Base-by-base conservation (phyloP, 306 rosid genomes). In the peach (Prunus persica) region DNA sequence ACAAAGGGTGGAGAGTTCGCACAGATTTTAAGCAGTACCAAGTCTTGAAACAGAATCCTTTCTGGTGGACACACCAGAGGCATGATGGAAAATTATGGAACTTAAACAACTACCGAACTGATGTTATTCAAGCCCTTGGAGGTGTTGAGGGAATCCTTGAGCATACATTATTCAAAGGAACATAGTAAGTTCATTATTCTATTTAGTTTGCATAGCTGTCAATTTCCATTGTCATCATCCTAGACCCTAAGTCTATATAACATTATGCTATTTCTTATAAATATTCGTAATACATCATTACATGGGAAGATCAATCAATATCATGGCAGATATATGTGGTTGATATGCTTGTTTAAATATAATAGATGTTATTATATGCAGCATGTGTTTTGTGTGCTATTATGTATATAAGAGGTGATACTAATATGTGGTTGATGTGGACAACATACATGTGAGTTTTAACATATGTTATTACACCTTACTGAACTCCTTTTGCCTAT, bases 41-140 rank as follows among this genome's bases (percentile, higher is more conserved):
- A 81, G 99, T 95, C 80, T 78, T 95, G 83, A 95, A 95, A 49
- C 99, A 95, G 84, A 95, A 95, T 58, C 99, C 99, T 71, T 95
- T 95, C 75, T 95, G 99, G 99, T 95, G 99, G 99, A 95, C 99
- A 9, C 99, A 95, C 82, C 99, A 95, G 83, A 88, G 99, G 83
- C 99, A 95, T 52, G 99, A 95, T 77, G 99, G 99, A 57, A 95
- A 95, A 50, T 76, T 95, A 73, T 95, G 99, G 99, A 95, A 95
- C 88, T 84, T 95, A 87, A 95, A 95, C 84, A 95, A 95, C 82
- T 95, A 95, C 76, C 83, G 99, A 76, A 95, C 99, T 68, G 99
- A 95, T 91, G 99, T 95, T 79, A 95, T 95, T 78, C 99, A 95
- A 88, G 99, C 99, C 65, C 97, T 95, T 79, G 99, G 99, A 76